A percentile compares a stretch with the other conserved stretches of the same genome.
Evolutionary conservation across 345 rosid species (phyloP).

Genomic region (Salix suchowensis): DNA sequence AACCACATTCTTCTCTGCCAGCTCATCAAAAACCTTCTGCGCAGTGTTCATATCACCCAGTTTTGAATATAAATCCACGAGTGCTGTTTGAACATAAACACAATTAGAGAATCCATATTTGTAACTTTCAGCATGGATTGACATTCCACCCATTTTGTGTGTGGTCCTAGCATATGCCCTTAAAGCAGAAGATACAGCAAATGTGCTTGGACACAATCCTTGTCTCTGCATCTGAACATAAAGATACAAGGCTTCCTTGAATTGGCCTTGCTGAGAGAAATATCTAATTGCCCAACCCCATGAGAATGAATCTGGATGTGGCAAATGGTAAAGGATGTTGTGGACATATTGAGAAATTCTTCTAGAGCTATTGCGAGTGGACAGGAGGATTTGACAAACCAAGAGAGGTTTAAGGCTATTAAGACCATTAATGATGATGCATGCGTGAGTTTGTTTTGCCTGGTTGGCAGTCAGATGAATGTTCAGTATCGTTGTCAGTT

Average conservation of each 20-base stretch:
- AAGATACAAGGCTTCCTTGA: conserved; percentile 40
- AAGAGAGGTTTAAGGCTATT: conserved; percentile 41
- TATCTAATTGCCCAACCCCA: conserved; percentile 62
- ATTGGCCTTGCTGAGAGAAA: conserved; percentile 51
- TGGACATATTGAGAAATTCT: conserved; percentile 33
- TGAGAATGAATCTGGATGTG: conserved; percentile 39
- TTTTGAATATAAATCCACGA: conserved; percentile 58
- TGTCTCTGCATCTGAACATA: conserved; percentile 47
- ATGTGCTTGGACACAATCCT: conserved; percentile 47
- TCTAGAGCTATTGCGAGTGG: conserved; percentile 36
- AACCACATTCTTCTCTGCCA: conserved; percentile 48
- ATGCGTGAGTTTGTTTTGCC: conserved; percentile 49
- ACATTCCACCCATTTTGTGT: conserved; percentile 31
- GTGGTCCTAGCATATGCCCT: conserved; percentile 51
- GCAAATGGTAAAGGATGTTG: conserved; percentile 32
- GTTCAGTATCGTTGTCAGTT: conserved; percentile 19
- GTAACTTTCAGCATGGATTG: conserved; percentile 49
- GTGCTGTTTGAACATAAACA: conserved; percentile 66
- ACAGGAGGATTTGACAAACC: conserved; percentile 40
- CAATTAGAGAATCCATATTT: conserved; percentile 51
- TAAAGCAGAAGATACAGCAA: conserved; percentile 56
- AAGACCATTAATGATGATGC: conserved; percentile 33
- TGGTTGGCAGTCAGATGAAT: conserved; percentile 28
- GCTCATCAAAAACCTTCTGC: conserved; percentile 46
- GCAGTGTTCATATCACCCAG: conserved; percentile 49